phyloP scores from a whole-genome alignment of 176 grass and related monocot genomes.

The Aegilops speltoides region DNA sequence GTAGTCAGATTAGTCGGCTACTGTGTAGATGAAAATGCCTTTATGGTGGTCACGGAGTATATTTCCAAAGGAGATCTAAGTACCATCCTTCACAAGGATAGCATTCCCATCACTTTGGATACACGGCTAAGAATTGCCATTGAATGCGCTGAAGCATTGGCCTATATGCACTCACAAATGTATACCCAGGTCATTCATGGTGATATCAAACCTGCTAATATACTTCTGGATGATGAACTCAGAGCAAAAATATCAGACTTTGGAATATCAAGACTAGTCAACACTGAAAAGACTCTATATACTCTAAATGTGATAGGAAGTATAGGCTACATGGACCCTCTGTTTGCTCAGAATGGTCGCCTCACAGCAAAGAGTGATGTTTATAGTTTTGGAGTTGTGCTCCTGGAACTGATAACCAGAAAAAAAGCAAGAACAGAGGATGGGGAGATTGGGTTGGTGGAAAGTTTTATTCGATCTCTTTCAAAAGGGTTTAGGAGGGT shows the following conservation, averaged over 20 bases:
- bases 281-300: not conserved
- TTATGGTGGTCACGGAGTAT: too few species aligned
- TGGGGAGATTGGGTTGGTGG: not conserved
- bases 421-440: not conserved
- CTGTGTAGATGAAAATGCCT: too few species aligned
- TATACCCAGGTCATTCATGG: slow-evolving; percentile 23
- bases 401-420: too few species aligned
- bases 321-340: too few species aligned
- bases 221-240: not conserved
- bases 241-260: slow-evolving; percentile 11
- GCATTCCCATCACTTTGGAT: not conserved
- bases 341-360: too few species aligned
- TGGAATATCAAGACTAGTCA: slow-evolving; percentile 23
- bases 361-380: too few species aligned
- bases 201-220: slow-evolving; percentile 35
- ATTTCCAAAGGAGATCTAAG: too few species aligned
- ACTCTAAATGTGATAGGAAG: not conserved
- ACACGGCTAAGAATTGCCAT: not conserved
- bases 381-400: too few species aligned
- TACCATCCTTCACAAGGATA: too few species aligned
- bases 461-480: not conserved
- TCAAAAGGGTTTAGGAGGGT: not conserved
- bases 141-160: slow-evolving; percentile 9
- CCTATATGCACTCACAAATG: slow-evolving; percentile 34
- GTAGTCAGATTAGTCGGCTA: too few species aligned